Evolutionary conservation across 768 basidiomycete genomes (phyloP), one percentile per base, ranked within the genome.

Genomic region (Russula vinacea): DNA sequence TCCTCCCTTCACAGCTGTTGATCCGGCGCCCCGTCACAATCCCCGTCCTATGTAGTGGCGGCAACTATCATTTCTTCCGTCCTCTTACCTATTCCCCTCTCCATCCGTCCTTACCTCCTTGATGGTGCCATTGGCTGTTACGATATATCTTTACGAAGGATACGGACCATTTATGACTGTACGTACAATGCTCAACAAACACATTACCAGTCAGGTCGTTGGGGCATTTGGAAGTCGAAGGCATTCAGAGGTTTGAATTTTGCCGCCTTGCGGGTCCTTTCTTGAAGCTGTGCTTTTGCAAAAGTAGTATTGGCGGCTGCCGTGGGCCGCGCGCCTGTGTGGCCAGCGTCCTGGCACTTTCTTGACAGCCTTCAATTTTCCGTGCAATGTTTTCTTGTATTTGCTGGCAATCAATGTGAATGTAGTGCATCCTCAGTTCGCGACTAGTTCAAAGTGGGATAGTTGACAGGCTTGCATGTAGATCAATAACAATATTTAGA

Each of bases 81-180:
- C 52, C 58, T 42, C 44, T 49, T 52, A 60, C 53, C 53, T 63
- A 62, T 49, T 58, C 62, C n/a, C 58, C 33, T 37, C 45, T 44
- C 51, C 50, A 19, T 56, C 53, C 62, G 60, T 53, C 47, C 42
- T 24, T 42, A 49, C 50, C 42, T 51, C 58, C 62, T 53, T 50
- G 62, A 60, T 59, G 62, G 60, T 59, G 49, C 56, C 67, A 51
- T 47, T 60, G 17, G 58, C 45, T 54, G 50, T 59, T 51, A 62
- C 56, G 61, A 66, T 60, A 56, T 10, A 60, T 47, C 49, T 60
- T 68, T 58, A 68, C 68, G 68, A 68, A 68, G 62, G 53, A 59
- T 64, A 67, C 58, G 66, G 66, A 68, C 68, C 53, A 65, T 60
- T 68, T 54, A 68, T 58, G 68, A 68, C 56, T 68, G 58, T 58